These are phyloP conservation scores for Penicillium hesseltinei DNA, from an alignment of 2,329 filamentous ascomycete species.

Conservation along the genomic window DNA sequence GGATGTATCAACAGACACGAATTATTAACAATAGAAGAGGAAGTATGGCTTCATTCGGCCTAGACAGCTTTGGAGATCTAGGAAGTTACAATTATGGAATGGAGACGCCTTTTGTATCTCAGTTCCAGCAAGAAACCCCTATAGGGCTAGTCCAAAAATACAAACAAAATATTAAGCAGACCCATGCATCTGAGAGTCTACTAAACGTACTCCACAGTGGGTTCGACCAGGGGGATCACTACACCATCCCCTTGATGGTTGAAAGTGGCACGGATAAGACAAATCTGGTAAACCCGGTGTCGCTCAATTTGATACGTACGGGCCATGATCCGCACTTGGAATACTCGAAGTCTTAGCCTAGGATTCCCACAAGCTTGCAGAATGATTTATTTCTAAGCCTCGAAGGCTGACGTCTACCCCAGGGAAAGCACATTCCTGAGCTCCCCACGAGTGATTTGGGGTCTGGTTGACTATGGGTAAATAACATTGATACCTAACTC, in stretches of 20 bases:
- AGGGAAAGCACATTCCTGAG: not conserved
- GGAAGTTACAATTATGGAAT: not conserved
- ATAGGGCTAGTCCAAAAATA: slow-evolving; percentile 14
- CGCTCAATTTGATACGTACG: slow-evolving; percentile 10
- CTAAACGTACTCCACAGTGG: slow-evolving; percentile 27
- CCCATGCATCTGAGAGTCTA: slow-evolving; percentile 16
- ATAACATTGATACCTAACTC: not conserved
- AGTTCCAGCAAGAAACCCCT: slow-evolving; percentile 9
- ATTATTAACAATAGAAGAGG: slow-evolving; percentile 8
- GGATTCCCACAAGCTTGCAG: not conserved
- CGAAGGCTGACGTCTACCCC: slow-evolving; percentile 1
- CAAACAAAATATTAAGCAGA: slow-evolving; percentile 13
- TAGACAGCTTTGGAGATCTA: not conserved
- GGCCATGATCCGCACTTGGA: slow-evolving; percentile 2
- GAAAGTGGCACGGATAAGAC: slow-evolving; percentile 16
- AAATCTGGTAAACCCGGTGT: slow-evolving; percentile 13
- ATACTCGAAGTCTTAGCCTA: not conserved
- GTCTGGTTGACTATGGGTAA: not conserved
- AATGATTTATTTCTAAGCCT: not conserved
- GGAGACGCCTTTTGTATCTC: slow-evolving; percentile 17
- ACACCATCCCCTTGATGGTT: slow-evolving; percentile 16
- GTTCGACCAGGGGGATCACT: slow-evolving; percentile 13
- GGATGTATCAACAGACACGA: slow-evolving; percentile 3
- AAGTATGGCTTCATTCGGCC: not conserved
- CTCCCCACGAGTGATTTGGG: not conserved